A percentile compares a stretch with the other conserved stretches of the same genome.
Evolutionary conservation across 495 filamentous ascomycete genomes (phyloP).

Genomic region (Pseudomonodictys pantanalensis): DNA sequence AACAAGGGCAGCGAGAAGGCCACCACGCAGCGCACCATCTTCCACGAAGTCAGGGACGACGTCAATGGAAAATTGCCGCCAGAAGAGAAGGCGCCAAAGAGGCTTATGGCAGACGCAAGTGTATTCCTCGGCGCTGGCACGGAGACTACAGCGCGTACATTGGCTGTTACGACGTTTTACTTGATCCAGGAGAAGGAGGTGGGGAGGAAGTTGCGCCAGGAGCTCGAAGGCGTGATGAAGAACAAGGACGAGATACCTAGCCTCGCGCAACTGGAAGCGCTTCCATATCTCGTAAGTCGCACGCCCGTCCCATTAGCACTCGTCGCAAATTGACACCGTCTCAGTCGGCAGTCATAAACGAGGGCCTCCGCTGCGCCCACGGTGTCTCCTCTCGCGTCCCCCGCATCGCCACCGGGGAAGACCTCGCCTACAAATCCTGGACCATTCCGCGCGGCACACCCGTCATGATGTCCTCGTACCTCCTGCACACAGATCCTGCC

Average conservation of each 20-base stretch:
- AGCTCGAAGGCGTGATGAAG: not conserved
- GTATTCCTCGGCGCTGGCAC: conserved; percentile 10
- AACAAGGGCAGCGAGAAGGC: no score
- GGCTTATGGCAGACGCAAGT: not conserved
- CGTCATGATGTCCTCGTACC: conserved; percentile 7
- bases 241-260: not conserved
- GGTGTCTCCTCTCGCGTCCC: not conserved
- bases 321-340: not conserved
- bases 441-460: conserved; percentile 14
- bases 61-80: not conserved
- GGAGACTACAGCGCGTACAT: conserved; percentile 6
- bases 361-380: conserved; percentile 1
- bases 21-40: conserved; percentile 2
- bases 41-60: not conserved
- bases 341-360: conserved; percentile 2
- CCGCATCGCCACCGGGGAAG: conserved; percentile 2
- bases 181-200: not conserved
- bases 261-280: not conserved
- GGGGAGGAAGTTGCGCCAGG: not conserved
- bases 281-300: conserved; percentile 8
- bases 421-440: conserved; percentile 9
- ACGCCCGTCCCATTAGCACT: not conserved
- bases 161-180: not conserved
- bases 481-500: conserved; percentile 43
- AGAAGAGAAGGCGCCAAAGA: not conserved